These are phyloP conservation scores for Hortaea sp. DNA, from an alignment of 2,329 filamentous ascomycete species.

Conservation along the genomic window DNA sequence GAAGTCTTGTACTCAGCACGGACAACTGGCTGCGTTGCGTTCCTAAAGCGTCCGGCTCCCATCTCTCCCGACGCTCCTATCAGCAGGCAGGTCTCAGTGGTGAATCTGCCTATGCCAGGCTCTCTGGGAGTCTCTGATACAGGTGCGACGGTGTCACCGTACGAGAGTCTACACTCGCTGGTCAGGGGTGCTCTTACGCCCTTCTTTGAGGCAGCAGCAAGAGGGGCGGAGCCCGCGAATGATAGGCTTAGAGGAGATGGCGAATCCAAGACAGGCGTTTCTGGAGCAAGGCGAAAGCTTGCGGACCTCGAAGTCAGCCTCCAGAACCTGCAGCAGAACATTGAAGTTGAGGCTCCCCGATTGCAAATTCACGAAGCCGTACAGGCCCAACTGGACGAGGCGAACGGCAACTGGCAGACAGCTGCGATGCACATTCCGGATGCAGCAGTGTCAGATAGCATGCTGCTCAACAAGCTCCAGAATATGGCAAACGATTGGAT, in stretches of 20 bases:
- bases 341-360: conserved; percentile 88
- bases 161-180: conserved; percentile 84
- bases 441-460: conserved; percentile 72
- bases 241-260: conserved; percentile 66
- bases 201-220: conserved; percentile 95
- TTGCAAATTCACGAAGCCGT: conserved; percentile 83
- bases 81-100: conserved; percentile 80
- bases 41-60: conserved; percentile 80
- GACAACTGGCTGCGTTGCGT: conserved; percentile 76
- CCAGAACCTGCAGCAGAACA: conserved; percentile 89
- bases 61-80: conserved; percentile 77
- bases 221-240: conserved; percentile 60
- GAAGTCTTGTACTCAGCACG: conserved; percentile 71
- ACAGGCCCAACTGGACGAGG: conserved; percentile 70
- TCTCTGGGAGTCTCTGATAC: conserved; percentile 43
- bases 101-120: conserved; percentile 78
- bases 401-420: conserved; percentile 54
- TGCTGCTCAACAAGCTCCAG: conserved; percentile 87
- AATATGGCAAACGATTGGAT: conserved; percentile 96
- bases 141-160: conserved; percentile 61
- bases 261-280: conserved; percentile 87
- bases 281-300: conserved; percentile 94
- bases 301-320: conserved; percentile 87
- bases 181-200: conserved; percentile 86
- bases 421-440: conserved; percentile 69